Base-by-base conservation (phyloP, 495 filamentous ascomycete genomes). In the Penicillium riverlandense region DNA sequence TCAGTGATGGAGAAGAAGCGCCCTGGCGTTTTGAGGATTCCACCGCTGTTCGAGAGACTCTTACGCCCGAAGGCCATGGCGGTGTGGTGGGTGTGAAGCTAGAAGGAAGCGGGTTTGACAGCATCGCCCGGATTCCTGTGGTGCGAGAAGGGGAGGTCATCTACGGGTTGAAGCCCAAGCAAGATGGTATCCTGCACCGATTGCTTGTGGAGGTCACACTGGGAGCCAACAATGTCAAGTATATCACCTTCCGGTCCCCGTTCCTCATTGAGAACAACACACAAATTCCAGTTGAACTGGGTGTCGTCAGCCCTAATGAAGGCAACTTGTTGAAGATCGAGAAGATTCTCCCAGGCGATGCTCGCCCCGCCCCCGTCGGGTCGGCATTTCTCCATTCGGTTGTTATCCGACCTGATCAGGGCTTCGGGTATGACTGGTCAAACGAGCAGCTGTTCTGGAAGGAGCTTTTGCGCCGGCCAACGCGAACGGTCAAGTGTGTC, bases 11-110 rank as follows among this genome's bases (percentile, higher is more conserved):
- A 29, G 83, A 96, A 55, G 92, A 97, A 61, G 78, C 77, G 4
- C 88, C 91, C 10, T 98, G 92, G 92, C 83, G 88, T 44, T 98
- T 98, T 46, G 92, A 97, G 57, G 88, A 96, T 49, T 88, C 90
- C 65, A 87, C 86, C 38, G 89, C 90, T 53, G 88, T 95, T 72
- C 84, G 92, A 50, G 92, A 97, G 66, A 94, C 82, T 46, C 70
- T 97, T 22, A 79, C 86, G 7, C 83, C 90, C 1, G 92, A 98
- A 62, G 83, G 78, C 10, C 82, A 82, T 44, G 76, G 78, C 10
- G 88, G 82, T 39, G 73, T 85, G 41, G 83, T 98, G 35, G 82
- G 87, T 4, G 74, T 96, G 38, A 79, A 82, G 51, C 79, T 98
- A 11, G 90, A 96, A 61, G 88, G 87, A 28, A 96, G 91, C 53